phyloP scores from a whole-genome alignment of 1,284 basidiomycete species.

The Apiotrichum montevideense region DNA sequence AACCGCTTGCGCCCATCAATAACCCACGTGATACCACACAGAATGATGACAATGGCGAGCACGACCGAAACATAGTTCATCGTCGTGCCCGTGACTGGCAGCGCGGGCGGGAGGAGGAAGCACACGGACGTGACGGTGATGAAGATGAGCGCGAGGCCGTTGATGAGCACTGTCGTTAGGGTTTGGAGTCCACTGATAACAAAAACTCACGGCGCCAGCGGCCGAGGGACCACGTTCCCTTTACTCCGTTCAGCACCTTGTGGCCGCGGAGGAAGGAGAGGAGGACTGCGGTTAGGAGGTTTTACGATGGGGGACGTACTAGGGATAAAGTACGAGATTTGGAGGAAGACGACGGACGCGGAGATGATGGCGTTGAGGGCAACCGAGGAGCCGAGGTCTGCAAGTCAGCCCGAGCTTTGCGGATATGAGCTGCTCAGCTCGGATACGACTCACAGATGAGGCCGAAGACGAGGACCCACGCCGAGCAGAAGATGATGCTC shows the following conservation, averaged over 20 bases:
- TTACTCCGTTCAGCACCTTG: constrained; percentile 39
- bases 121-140: constrained; percentile 48
- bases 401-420: no score
- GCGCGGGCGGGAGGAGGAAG: constrained; percentile 51
- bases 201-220: constrained; percentile 36
- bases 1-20: constrained; percentile 42
- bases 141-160: constrained; percentile 45
- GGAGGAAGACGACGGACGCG: constrained; percentile 30
- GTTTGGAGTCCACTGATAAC: constrained; percentile 32
- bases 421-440: not conserved
- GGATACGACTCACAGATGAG: constrained; percentile 46
- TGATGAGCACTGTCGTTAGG: constrained; percentile 33
- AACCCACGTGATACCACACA: constrained; percentile 41
- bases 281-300: constrained; percentile 37
- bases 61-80: constrained; percentile 50
- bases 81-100: constrained; percentile 41
- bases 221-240: constrained; percentile 31
- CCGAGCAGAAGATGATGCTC: constrained; percentile 38
- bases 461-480: constrained; percentile 47
- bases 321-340: constrained; percentile 35
- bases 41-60: constrained; percentile 28
- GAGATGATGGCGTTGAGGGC: constrained; percentile 49
- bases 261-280: constrained; percentile 47
- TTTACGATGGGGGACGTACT: constrained; percentile 15
- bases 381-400: constrained; percentile 53